phyloP scores from a whole-genome alignment of 257 asterid species.

The Scutellaria minor region DNA sequence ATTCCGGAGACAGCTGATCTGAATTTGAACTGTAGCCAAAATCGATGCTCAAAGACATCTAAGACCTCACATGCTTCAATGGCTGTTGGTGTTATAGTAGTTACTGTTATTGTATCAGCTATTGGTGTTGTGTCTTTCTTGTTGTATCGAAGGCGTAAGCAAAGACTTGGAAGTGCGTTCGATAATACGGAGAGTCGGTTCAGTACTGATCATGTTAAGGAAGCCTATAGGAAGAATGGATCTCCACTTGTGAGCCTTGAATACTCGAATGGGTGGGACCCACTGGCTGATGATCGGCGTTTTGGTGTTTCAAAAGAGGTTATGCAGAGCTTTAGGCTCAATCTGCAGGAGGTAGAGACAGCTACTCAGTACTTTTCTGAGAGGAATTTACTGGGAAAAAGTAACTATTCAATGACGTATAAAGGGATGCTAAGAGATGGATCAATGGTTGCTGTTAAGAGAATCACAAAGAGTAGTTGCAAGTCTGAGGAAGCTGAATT shows the following conservation, averaged over 20 bases:
- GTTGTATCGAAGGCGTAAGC: constrained; percentile 61
- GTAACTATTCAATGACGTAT: constrained; percentile 67
- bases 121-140: constrained; percentile 50
- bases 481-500: constrained; percentile 86
- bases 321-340: constrained; percentile 67
- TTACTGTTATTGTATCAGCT: constrained; percentile 48
- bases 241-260: constrained; percentile 92
- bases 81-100: constrained; percentile 60
- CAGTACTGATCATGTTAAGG: constrained; percentile 54
- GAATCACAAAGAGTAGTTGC: constrained; percentile 82
- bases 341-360: constrained; percentile 78
- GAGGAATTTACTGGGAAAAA: constrained; percentile 76
- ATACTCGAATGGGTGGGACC: constrained; percentile 94
- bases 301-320: constrained; percentile 72
- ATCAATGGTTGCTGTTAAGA: constrained; percentile 71
- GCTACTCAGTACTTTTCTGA: constrained; percentile 87
- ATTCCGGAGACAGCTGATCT: constrained; percentile 88
- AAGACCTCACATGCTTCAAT: constrained; percentile 67
- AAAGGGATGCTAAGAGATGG: constrained; percentile 83
- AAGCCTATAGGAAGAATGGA: constrained; percentile 62
- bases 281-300: constrained; percentile 78
- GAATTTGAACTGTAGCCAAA: constrained; percentile 64
- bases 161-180: constrained; percentile 50
- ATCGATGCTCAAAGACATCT: constrained; percentile 54
- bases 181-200: constrained; percentile 48